Evolutionary conservation across 1,284 basidiomycete genomes (phyloP).

Genomic region (Microbotryomycetes sp.): DNA sequence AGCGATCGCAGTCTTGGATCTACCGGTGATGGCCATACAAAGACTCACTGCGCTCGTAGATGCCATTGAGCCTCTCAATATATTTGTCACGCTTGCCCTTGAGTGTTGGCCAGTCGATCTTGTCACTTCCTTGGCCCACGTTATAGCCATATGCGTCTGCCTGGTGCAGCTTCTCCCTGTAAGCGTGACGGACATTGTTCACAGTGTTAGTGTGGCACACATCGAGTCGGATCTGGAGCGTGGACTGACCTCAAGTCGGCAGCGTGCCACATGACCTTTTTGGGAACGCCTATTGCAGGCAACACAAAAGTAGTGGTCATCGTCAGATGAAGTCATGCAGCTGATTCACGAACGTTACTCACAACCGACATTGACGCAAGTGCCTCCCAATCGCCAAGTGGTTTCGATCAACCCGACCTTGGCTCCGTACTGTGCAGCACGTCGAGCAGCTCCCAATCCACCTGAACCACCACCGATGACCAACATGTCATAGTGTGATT

Average conservation of each 20-base stretch:
- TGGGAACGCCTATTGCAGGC: slow-evolving; percentile 66
- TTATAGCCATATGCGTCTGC: slow-evolving; percentile 65
- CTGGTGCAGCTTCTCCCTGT: slow-evolving; percentile 66
- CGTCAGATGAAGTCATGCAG: not conserved
- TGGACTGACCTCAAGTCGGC: slow-evolving; percentile 60
- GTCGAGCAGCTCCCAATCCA: slow-evolving; percentile 68
- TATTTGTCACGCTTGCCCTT: slow-evolving; percentile 94
- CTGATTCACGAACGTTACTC: slow-evolving; percentile 40
- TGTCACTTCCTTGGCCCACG: slow-evolving; percentile 47
- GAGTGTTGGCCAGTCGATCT: slow-evolving; percentile 82
- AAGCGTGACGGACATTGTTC: not conserved
- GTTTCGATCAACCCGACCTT: slow-evolving; percentile 83
- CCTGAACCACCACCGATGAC: slow-evolving; percentile 80
- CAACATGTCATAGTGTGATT: slow-evolving; percentile 62
- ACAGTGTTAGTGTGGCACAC: too few species aligned
- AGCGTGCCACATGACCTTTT: slow-evolving; percentile 99
- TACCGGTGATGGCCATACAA: too few species aligned
- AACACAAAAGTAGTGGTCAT: slow-evolving; percentile 3
- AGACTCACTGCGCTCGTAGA: slow-evolving; percentile 54
- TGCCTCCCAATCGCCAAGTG: slow-evolving; percentile 74
- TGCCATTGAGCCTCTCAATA: slow-evolving; percentile 80
- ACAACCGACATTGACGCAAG: slow-evolving; percentile 84
- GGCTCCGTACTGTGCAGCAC: slow-evolving; percentile 87
- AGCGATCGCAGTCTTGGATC: not conserved
- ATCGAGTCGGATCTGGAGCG: too few species aligned